These are phyloP conservation scores for Citrus trifoliata DNA, from an alignment of 345 rosid genomes.

Conservation along the genomic window DNA sequence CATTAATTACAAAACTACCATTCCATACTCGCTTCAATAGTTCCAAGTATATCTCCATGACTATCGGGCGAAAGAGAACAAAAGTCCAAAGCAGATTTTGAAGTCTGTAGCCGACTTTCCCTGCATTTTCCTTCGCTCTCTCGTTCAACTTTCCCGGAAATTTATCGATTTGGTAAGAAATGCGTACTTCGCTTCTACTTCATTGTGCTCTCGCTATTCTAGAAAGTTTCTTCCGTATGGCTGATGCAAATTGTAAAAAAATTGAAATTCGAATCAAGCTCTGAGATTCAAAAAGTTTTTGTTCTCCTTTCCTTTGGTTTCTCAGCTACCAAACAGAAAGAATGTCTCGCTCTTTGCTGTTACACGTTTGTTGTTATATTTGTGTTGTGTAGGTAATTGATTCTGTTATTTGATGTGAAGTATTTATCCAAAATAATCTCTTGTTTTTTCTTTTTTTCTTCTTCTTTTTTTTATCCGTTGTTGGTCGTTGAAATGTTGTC, in stretches of 20 bases:
- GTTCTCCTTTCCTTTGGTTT: not conserved
- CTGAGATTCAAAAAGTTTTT: not conserved
- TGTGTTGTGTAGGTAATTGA: not conserved
- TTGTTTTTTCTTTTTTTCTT: too few species aligned
- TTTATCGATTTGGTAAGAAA: constrained; percentile 30
- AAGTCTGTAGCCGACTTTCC: not conserved
- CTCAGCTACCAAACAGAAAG: not conserved
- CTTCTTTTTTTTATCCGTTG: too few species aligned
- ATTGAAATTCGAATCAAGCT: not conserved
- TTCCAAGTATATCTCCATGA: not conserved
- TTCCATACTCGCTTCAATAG: not conserved
- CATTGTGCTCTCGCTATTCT: constrained; percentile 10
- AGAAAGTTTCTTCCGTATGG: constrained; percentile 6
- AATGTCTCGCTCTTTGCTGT: not conserved
- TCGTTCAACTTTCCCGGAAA: constrained; percentile 36
- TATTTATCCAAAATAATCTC: not conserved
- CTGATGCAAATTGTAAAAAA: constrained; percentile 2
- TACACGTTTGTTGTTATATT: not conserved
- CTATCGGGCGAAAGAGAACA: not conserved
- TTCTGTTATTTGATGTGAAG: not conserved
- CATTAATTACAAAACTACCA: constrained; percentile 8
- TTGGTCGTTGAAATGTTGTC: not conserved
- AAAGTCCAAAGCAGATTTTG: not conserved
- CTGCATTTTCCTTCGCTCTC: constrained; percentile 32
- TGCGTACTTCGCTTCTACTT: not conserved